A percentile compares a stretch with the other conserved stretches of the same genome.
These are phyloP conservation scores for Raddia guianensis DNA, from an alignment of 176 grass and related monocot species.

Conservation along the genomic window DNA sequence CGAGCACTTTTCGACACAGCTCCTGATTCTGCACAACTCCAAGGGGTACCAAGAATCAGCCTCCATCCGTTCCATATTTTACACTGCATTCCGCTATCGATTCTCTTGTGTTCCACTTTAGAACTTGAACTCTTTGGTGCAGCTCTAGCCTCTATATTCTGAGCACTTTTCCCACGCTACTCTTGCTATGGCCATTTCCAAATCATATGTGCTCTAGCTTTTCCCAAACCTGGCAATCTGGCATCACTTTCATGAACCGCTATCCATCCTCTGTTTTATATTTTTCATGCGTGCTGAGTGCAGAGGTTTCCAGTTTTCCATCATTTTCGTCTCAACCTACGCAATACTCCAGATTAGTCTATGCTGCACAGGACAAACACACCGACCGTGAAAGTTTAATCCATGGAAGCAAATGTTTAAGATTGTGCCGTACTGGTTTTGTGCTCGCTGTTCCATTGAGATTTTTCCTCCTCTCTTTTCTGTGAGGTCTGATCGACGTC, in stretches of 20 bases:
- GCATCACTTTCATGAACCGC: background rate
- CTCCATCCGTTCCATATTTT: no score
- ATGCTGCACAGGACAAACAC: background rate
- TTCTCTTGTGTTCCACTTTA: no score
- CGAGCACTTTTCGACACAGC: no score
- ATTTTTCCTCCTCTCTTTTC: no score
- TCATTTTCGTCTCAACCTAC: constrained; percentile 10
- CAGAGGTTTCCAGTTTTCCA: constrained; percentile 26
- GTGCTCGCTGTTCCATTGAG: background rate
- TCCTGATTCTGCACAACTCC: no score
- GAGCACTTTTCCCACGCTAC: no score
- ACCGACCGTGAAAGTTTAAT: background rate
- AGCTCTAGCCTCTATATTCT: no score
- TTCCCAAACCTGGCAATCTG: background rate
- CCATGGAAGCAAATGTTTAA: background rate
- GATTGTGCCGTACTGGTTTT: background rate
- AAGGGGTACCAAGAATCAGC: no score
- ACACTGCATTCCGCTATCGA: no score
- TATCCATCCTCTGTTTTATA: background rate
- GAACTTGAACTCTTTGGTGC: no score
- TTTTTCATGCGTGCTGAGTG: background rate
- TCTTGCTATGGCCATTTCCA: no score
- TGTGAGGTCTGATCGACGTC: background rate
- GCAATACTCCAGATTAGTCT: background rate
- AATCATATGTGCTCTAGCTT: background rate